A percentile compares a stretch with the other conserved stretches of the same genome.
Evolutionary conservation across 2,329 filamentous ascomycete species (phyloP).

Genomic region (Emergomyces pasteurianus): DNA sequence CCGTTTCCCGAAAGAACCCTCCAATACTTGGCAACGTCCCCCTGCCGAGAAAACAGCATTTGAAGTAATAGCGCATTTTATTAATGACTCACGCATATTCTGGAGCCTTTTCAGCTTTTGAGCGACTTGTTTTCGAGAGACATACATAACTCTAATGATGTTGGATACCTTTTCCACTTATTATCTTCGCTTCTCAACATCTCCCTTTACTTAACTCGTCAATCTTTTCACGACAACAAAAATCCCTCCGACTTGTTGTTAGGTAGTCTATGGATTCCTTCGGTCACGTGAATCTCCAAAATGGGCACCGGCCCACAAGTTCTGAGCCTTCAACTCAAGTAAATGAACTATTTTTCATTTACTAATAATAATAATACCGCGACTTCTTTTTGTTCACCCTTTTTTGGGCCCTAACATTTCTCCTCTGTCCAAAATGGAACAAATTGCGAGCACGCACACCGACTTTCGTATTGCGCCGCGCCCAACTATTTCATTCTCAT

Average conservation of each 20-base stretch:
- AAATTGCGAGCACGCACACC: not conserved
- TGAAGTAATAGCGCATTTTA: conserved; percentile 11
- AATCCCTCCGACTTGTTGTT: not conserved
- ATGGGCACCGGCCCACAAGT: not conserved
- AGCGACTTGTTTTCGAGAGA: conserved; percentile 19
- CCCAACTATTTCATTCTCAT: not conserved
- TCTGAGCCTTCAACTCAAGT: not conserved
- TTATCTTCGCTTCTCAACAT: conserved; percentile 11
- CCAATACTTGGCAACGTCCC: conserved; percentile 2
- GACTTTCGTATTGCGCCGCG: not conserved
- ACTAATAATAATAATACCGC: not conserved
- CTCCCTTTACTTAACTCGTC: not conserved
- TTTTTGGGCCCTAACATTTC: not conserved
- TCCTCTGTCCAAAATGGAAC: not conserved
- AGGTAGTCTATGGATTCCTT: too few species aligned
- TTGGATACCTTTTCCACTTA: conserved; percentile 13
- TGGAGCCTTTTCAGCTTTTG: conserved; percentile 22
- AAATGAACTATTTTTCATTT: not conserved
- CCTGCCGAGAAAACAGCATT: conserved; percentile 13
- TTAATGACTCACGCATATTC: conserved; percentile 25
- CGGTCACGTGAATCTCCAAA: not conserved
- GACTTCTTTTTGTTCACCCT: not conserved
- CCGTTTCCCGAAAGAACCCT: not conserved
- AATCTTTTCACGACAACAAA: conserved; percentile 1
- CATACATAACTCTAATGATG: conserved; percentile 26